These are phyloP conservation scores for Exophiala sp. DNA, from an alignment of 2,329 filamentous ascomycete genomes.

Conservation along the genomic window DNA sequence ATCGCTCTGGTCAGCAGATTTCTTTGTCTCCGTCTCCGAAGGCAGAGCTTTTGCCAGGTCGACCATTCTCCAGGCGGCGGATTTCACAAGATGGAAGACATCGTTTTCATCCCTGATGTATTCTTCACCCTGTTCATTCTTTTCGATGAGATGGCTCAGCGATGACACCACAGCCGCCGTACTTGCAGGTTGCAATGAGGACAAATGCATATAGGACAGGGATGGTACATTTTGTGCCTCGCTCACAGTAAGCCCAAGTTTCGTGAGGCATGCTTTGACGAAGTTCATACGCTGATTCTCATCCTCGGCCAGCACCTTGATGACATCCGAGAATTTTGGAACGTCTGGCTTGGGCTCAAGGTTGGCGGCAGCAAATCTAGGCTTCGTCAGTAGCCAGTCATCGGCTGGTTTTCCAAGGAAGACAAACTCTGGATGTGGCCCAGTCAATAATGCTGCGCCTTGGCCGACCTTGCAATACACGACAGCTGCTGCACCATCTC, in stretches of 20 bases:
- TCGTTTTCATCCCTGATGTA: slow-evolving; percentile 77
- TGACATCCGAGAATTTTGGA: slow-evolving; percentile 63
- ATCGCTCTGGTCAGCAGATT: slow-evolving; percentile 32
- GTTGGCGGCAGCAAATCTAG: slow-evolving; percentile 75
- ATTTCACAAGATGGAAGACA: slow-evolving; percentile 69
- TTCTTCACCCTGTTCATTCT: slow-evolving; percentile 59
- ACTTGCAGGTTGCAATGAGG: slow-evolving; percentile 58
- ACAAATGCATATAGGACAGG: slow-evolving; percentile 76
- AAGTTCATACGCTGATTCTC: slow-evolving; percentile 68
- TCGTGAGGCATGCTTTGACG: slow-evolving; percentile 69
- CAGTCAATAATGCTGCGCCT: slow-evolving; percentile 72
- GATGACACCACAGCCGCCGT: slow-evolving; percentile 62
- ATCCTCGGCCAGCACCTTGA: slow-evolving; percentile 61
- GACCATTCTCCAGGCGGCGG: slow-evolving; percentile 55
- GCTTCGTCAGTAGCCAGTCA: slow-evolving; percentile 28
- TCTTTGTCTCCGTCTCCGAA: slow-evolving; percentile 29
- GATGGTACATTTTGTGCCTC: slow-evolving; percentile 66
- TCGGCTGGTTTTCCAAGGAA: slow-evolving; percentile 17
- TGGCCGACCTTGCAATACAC: slow-evolving; percentile 78
- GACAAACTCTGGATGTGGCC: slow-evolving; percentile 83
- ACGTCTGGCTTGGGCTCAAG: slow-evolving; percentile 61
- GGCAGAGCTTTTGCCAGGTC: slow-evolving; percentile 52
- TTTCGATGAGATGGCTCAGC: slow-evolving; percentile 60
- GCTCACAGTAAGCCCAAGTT: slow-evolving; percentile 74
- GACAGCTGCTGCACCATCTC: slow-evolving; percentile 67